Conservation (phyloP, 306 rosid genomes). For the Trifolium fragiferum region DNA sequence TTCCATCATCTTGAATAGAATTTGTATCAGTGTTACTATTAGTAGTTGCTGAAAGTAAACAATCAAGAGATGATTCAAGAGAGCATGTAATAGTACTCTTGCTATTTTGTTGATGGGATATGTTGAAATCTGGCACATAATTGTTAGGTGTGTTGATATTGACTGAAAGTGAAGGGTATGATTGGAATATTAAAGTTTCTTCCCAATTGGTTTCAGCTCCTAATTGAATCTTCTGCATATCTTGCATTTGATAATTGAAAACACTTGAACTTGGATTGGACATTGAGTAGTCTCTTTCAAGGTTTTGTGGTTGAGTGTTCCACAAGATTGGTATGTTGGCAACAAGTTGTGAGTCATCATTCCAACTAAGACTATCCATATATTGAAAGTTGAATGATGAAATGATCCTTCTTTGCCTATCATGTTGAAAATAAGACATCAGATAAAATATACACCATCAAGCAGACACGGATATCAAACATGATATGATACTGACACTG, state of each 20-base stretch:
- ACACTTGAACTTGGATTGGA: constrained; percentile 42
- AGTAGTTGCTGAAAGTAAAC: constrained; percentile 49
- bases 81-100: constrained; percentile 41
- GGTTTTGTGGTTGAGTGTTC: constrained; percentile 59
- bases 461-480: not conserved
- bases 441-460: not conserved
- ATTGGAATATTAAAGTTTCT: constrained; percentile 42
- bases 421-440: constrained; percentile 20
- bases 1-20: constrained; percentile 57
- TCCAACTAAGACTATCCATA: constrained; percentile 80
- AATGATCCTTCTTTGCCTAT: constrained; percentile 41
- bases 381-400: constrained; percentile 27
- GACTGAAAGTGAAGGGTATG: constrained; percentile 42
- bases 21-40: constrained; percentile 47
- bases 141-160: constrained; percentile 16
- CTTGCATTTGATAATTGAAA: constrained; percentile 50
- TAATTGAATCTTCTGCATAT: constrained; percentile 40
- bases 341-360: constrained; percentile 53
- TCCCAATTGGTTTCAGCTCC: constrained; percentile 46
- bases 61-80: constrained; percentile 55
- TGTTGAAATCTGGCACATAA: constrained; percentile 49
- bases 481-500: too few species aligned
- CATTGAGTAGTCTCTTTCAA: constrained; percentile 54
- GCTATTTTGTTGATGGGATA: constrained; percentile 48
- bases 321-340: constrained; percentile 54